Percentiles rank a stretch among this genome's conserved stretches.
Conservation (phyloP, 225 moss, liverwort and hornwort species). For the Pleurozium schreberi region DNA sequence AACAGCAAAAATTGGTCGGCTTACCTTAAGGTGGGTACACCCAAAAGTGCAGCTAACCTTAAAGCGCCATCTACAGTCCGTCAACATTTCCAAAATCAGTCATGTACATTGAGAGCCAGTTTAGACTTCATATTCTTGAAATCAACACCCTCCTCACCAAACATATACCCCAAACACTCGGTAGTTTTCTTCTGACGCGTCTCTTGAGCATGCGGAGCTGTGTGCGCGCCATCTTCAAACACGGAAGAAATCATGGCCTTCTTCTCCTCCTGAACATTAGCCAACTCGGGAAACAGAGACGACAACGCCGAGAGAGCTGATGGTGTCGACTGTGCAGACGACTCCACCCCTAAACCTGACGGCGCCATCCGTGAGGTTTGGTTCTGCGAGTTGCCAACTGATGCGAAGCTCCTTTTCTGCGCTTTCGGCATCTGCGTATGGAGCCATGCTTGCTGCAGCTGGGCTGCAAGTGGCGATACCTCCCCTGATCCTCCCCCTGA, state of each 20-base stretch:
- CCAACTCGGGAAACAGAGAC: conserved; percentile 30
- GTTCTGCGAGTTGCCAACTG: background rate
- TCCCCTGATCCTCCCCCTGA: conserved; percentile 9
- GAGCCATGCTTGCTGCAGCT: conserved; percentile 44
- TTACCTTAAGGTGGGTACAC: too few species aligned
- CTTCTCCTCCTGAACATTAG: conserved; percentile 23
- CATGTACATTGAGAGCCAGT: too few species aligned
- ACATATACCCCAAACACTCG: background rate
- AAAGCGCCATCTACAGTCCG: too few species aligned
- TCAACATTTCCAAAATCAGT: too few species aligned
- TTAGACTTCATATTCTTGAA: background rate
- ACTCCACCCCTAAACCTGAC: background rate
- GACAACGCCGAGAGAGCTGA: conserved; percentile 35
- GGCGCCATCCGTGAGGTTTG: background rate
- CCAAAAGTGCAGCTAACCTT: too few species aligned
- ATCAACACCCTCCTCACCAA: background rate
- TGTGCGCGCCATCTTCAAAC: conserved; percentile 8
- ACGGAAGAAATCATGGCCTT: conserved; percentile 34
- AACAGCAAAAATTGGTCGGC: background rate
- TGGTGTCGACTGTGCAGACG: background rate
- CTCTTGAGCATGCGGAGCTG: background rate
- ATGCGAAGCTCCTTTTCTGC: conserved; percentile 7
- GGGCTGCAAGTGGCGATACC: conserved; percentile 28
- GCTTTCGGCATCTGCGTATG: conserved; percentile 39
- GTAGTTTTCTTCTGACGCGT: background rate